Conservation (phyloP, 345 rosid genomes). For the Physaria fendleri region DNA sequence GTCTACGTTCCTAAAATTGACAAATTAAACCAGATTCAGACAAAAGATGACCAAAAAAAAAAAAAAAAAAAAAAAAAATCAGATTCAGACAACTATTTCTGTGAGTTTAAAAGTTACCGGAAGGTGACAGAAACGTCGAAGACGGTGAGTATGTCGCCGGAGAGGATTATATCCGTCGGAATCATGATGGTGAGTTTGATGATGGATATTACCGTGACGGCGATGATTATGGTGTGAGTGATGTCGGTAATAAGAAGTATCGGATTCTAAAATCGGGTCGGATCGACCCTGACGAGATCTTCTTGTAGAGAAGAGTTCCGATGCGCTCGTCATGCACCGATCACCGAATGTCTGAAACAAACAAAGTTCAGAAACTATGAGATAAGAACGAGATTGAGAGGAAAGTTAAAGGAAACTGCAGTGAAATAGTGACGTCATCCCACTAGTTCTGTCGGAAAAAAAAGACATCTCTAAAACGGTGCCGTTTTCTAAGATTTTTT, state of each 20-base stretch:
- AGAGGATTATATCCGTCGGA: slow-evolving; percentile 50
- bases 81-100: not conserved
- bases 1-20: slow-evolving; percentile 44
- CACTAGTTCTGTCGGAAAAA: slow-evolving; percentile 11
- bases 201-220: slow-evolving; percentile 46
- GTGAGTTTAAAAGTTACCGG: too few species aligned
- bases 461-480: not conserved
- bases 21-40: too few species aligned
- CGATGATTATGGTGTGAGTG: slow-evolving; percentile 32
- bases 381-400: not conserved
- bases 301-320: slow-evolving; percentile 75
- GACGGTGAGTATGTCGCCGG: slow-evolving; percentile 51
- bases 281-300: slow-evolving; percentile 67
- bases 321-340: slow-evolving; percentile 83
- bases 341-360: not conserved
- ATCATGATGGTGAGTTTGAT: slow-evolving; percentile 45
- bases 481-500: too few species aligned
- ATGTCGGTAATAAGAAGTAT: slow-evolving; percentile 35
- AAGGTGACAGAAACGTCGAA: slow-evolving; percentile 33
- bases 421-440: slow-evolving; percentile 19
- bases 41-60: too few species aligned
- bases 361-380: not conserved
- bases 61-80: too few species aligned
- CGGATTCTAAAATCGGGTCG: slow-evolving; percentile 38
- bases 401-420: slow-evolving; percentile 14